These are phyloP conservation scores for Xylaria longipes DNA, from an alignment of 495 filamentous ascomycete genomes.

Conservation along the genomic window DNA sequence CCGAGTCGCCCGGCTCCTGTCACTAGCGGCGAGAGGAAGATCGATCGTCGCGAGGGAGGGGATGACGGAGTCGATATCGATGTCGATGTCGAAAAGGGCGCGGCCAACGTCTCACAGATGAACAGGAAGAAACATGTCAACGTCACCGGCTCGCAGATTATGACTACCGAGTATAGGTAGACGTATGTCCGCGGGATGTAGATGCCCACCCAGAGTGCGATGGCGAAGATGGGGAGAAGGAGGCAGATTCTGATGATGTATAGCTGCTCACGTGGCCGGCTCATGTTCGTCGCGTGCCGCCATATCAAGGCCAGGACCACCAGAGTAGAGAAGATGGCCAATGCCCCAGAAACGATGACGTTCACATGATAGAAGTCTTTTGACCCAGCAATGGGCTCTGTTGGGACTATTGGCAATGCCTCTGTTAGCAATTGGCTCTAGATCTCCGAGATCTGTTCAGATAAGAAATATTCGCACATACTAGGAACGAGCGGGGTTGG, in stretches of 20 bases:
- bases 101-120: conserved; percentile 24
- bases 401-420: conserved; percentile 13
- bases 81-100: conserved; percentile 1
- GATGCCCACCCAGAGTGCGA: conserved; percentile 3
- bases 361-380: conserved; percentile 25
- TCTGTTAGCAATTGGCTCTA: neutral
- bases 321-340: conserved; percentile 21
- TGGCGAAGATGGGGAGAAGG: conserved; percentile 20
- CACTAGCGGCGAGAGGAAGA: conserved; percentile 13
- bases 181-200: conserved; percentile 19
- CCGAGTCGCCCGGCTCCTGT: conserved; percentile 1
- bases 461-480: conserved; percentile 2
- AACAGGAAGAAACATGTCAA: conserved; percentile 24
- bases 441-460: neutral
- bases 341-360: conserved; percentile 10
- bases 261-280: conserved; percentile 24
- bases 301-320: conserved; percentile 19
- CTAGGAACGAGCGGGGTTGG: conserved; percentile 20
- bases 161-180: conserved; percentile 11
- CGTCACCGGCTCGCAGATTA: conserved; percentile 19
- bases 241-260: conserved; percentile 27
- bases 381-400: conserved; percentile 20
- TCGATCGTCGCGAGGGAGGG: neutral
- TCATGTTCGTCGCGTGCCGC: conserved; percentile 25
- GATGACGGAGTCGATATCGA: neutral